Conservation (phyloP, 257 asterid genomes). For the Oldenlandia corymbosa region DNA sequence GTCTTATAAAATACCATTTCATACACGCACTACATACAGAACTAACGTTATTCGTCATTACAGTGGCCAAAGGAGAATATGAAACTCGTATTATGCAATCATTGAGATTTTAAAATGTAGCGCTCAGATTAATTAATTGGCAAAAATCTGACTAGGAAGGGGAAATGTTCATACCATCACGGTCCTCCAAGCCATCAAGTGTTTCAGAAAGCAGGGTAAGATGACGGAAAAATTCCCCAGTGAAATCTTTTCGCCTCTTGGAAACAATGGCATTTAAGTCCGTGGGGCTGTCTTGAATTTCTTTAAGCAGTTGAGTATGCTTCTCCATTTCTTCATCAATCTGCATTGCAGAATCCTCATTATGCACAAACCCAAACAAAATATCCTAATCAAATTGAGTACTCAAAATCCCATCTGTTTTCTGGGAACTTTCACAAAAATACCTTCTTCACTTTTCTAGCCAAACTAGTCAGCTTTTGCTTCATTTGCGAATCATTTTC, state of each 20-base stretch:
- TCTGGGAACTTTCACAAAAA: not conserved
- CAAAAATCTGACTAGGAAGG: conserved; percentile 2
- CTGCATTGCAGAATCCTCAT: conserved; percentile 44
- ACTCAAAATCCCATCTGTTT: not conserved
- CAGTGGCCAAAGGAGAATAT: too few relatives aligned
- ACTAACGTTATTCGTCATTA: not conserved
- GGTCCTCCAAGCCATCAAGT: conserved; percentile 71
- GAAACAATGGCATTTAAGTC: conserved; percentile 81
- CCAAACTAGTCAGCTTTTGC: conserved; percentile 51
- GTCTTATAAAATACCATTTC: not conserved
- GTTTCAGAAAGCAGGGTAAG: conserved; percentile 65
- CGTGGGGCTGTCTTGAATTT: conserved; percentile 67
- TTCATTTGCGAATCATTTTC: conserved; percentile 52
- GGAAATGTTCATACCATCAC: conserved; percentile 52
- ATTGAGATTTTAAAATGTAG: too few relatives aligned
- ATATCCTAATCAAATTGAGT: not conserved
- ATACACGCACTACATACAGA: not conserved
- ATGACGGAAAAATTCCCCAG: conserved; percentile 74
- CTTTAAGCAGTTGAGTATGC: conserved; percentile 64
- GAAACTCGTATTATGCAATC: too few relatives aligned
- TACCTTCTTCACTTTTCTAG: conserved; percentile 78
- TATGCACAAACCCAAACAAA: conserved; percentile 16
- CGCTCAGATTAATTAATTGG: too few relatives aligned
- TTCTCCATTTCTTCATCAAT: conserved; percentile 89
- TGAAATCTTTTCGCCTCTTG: conserved; percentile 71